These are phyloP conservation scores for Aurantiochytrium sp. DNA, from an alignment of 108 stramenopile species.

Conservation along the genomic window DNA sequence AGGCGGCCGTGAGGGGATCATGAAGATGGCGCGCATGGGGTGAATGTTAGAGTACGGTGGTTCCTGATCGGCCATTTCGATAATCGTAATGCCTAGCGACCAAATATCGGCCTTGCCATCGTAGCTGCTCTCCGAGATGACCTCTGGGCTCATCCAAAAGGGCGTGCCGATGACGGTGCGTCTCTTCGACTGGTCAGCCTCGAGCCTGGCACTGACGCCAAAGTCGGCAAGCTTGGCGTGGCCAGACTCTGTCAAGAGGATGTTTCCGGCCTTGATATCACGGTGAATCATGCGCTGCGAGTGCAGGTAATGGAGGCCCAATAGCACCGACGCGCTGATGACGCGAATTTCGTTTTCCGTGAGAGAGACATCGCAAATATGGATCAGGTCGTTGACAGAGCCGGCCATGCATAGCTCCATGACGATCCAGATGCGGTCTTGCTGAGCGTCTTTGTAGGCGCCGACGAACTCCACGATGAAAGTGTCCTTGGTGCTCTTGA, in stretches of 20 bases:
- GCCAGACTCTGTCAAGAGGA: slow-evolving; percentile 72
- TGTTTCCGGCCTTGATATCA: slow-evolving; percentile 90
- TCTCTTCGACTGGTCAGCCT: slow-evolving; percentile 81
- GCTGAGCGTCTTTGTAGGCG: slow-evolving; percentile 41
- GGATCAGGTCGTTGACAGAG: slow-evolving; percentile 70
- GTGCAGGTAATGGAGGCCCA: slow-evolving; percentile 82
- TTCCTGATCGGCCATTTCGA: slow-evolving; percentile 94
- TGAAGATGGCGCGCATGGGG: slow-evolving; percentile 67
- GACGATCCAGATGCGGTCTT: slow-evolving; percentile 55
- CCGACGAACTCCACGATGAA: slow-evolving; percentile 78
- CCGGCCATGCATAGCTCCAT: slow-evolving; percentile 86
- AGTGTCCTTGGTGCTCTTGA: slow-evolving; percentile 66
- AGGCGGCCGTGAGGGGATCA: slow-evolving; percentile 49
- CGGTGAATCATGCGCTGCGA: slow-evolving; percentile 73
- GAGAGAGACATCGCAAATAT: slow-evolving; percentile 54
- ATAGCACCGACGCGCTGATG: slow-evolving; percentile 71
- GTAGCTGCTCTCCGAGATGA: slow-evolving; percentile 63
- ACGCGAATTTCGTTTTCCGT: slow-evolving; percentile 64
- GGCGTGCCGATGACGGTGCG: slow-evolving; percentile 97
- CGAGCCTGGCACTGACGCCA: slow-evolving; percentile 80
- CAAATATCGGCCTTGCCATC: slow-evolving; percentile 78
- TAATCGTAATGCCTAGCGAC: slow-evolving; percentile 91
- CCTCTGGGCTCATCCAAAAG: slow-evolving; percentile 99
- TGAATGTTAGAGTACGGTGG: slow-evolving; percentile 92
- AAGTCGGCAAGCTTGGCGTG: slow-evolving; percentile 86